Evolutionary conservation across 2,329 filamentous ascomycete genomes (phyloP), one percentile per base, ranked within the genome.

Genomic region (Hymenoscyphus fructigenus): DNA sequence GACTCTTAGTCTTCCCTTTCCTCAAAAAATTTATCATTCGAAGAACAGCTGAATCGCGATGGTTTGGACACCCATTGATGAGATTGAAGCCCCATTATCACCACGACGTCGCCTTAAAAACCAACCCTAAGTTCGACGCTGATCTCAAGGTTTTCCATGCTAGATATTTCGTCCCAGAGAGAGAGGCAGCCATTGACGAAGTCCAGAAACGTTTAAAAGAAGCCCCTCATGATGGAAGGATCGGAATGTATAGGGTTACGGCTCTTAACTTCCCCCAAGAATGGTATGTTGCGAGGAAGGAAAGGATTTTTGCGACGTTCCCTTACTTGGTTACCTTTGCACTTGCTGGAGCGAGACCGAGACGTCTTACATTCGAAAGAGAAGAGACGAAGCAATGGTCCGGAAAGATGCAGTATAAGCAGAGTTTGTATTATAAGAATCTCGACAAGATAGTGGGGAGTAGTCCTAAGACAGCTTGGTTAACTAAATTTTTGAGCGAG

Each of bases 11-110:
- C 29, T 17, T 53, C 2, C 67, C 64, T 7, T 69, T 70, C 53
- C 47, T 70, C 6, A 23, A 20, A 3, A 65, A 29, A 12, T 69
- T 70, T n/a, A 62, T 71, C 67, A 57, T 71, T 3, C 57, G 70
- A 34, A 60, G 70, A 20, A 68, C 66, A 6, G 57, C 67, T 15
- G 65, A 69, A 3, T 64, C 63, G 15, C 23, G 44, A 1, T 71
- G 70, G 70, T 70, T 70, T 50, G 64, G 66, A 7, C 65, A 61
- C 4, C 64, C 67, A 5, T 62, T 71, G 1, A 64, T 70, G 36
- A 63, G 63, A 23, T 60, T 71, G 6, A 68, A 65, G 29, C 65
- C 64, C 1, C 67, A 69, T 55, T 58, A 63, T n/a, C 70, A 70
- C 32, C 47, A 60, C 26, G 70, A 71, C 26, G 36, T 71, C 3